These are phyloP conservation scores for Veloboletus limbatus DNA, from an alignment of 1,284 basidiomycete species.

Conservation along the genomic window DNA sequence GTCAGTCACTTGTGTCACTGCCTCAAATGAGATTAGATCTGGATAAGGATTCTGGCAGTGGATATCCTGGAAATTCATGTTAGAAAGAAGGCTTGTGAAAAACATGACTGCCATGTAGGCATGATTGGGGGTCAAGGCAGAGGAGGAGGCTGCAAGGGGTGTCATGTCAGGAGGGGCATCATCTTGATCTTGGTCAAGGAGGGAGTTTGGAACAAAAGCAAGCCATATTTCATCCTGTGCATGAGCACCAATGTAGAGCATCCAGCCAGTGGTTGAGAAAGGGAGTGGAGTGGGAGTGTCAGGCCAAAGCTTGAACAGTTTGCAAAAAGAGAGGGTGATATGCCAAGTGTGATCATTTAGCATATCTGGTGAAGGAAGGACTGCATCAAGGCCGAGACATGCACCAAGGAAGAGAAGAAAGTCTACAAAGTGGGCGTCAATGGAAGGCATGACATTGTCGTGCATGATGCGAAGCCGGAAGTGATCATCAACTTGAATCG, in stretches of 20 bases:
- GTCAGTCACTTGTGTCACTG: neutral
- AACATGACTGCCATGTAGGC: slow-evolving; percentile 7
- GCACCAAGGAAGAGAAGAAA: slow-evolving; percentile 4
- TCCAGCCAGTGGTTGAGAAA: neutral
- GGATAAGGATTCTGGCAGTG: neutral
- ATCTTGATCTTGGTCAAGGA: too few species aligned
- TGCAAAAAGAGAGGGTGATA: slow-evolving; percentile 1
- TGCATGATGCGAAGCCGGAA: neutral
- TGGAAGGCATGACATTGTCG: neutral
- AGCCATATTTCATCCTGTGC: slow-evolving; percentile 11
- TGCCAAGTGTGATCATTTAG: slow-evolving; percentile 3
- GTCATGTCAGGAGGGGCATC: too few species aligned
- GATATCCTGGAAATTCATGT: slow-evolving; percentile 4
- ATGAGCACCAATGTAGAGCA: slow-evolving; percentile 5
- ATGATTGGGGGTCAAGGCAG: neutral
- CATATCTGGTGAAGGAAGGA: neutral
- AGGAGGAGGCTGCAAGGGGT: neutral
- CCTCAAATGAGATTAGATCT: neutral
- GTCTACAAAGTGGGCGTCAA: slow-evolving; percentile 6
- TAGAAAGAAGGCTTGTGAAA: neutral
- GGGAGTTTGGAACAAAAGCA: neutral
- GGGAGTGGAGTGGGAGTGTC: neutral
- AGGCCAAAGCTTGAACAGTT: slow-evolving; percentile 2
- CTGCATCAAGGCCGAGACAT: neutral
- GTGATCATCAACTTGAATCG: too few species aligned